Evolutionary conservation across 306 rosid genomes (phyloP).

Genomic region (Trifolium repens): DNA sequence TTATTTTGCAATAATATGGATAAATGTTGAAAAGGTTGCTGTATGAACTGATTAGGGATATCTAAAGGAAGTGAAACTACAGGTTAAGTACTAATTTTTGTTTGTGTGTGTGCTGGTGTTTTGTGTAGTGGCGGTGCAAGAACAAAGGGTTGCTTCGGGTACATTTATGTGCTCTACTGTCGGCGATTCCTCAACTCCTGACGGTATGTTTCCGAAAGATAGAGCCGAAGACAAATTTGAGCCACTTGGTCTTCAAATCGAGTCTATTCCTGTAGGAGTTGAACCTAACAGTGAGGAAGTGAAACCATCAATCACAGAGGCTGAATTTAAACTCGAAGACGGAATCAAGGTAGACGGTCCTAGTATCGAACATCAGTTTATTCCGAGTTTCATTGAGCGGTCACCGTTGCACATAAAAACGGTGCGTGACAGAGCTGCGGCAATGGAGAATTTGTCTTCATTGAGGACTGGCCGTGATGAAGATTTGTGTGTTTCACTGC

Average conservation of each 20-base stretch:
- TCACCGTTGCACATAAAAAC: conserved; percentile 72
- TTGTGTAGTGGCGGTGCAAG: conserved; percentile 86
- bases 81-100: not conserved
- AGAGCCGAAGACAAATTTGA: conserved; percentile 79
- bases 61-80: not conserved
- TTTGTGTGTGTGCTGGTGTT: conserved; percentile 14
- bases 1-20: not conserved
- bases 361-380: conserved; percentile 89
- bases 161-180: conserved; percentile 84
- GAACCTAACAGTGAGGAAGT: conserved; percentile 57
- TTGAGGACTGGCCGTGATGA: conserved; percentile 71
- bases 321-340: conserved; percentile 79
- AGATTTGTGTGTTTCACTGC: conserved; percentile 83
- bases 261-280: conserved; percentile 73
- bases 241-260: conserved; percentile 88
- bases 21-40: not conserved
- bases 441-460: conserved; percentile 72
- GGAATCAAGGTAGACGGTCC: conserved; percentile 63
- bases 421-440: conserved; percentile 47
- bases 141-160: conserved; percentile 83
- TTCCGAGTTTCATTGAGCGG: conserved; percentile 73
- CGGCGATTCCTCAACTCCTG: conserved; percentile 88
- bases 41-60: conserved; percentile 15
- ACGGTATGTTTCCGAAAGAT: conserved; percentile 64
- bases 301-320: conserved; percentile 60